A percentile compares a stretch with the other conserved stretches of the same genome.
phyloP scores from a whole-genome alignment of 2,329 filamentous ascomycete genomes.

The Neofusicoccum sp. region DNA sequence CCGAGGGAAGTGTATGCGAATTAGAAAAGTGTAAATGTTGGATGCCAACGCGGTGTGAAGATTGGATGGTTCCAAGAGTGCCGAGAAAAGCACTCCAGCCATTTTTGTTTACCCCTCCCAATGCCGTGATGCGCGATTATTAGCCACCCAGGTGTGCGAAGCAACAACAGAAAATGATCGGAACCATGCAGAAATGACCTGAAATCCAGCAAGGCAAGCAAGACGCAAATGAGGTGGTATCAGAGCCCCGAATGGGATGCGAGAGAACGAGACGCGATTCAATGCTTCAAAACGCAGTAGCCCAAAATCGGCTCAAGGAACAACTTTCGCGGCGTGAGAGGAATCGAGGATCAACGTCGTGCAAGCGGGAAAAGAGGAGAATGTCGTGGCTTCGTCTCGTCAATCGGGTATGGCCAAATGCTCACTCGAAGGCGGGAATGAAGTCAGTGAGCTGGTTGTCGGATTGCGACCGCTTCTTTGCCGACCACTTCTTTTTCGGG shows the following conservation, averaged over 20 bases:
- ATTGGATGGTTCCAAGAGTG: not conserved
- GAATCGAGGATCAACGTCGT: not conserved
- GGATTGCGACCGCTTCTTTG: conserved; percentile 5
- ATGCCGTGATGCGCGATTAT: conserved; percentile 17
- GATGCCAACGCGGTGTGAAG: conserved; percentile 4
- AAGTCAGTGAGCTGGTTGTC: conserved; percentile 18
- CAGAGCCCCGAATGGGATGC: conserved; percentile 4
- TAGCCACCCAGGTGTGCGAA: conserved; percentile 11
- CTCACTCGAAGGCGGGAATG: conserved; percentile 20
- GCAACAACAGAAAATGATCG: not conserved
- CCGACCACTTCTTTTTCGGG: conserved; percentile 21
- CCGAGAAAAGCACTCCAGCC: not conserved
- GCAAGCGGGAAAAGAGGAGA: conserved; percentile 11
- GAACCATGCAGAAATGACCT: not conserved
- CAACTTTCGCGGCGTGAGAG: conserved; percentile 8
- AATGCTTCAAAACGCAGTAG: conserved; percentile 16
- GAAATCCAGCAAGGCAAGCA: conserved; percentile 9
- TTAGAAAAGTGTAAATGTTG: conserved; percentile 7
- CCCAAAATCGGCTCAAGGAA: conserved; percentile 11
- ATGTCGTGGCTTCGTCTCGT: conserved; percentile 21
- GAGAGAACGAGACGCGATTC: conserved; percentile 17
- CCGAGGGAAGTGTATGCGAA: conserved; percentile 10
- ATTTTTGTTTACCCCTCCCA: conserved; percentile 7
- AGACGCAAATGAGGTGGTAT: conserved; percentile 19
- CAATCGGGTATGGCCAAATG: conserved; percentile 2